Evolutionary conservation across 805 yeast species (phyloP).

Genomic region (Aciculoconidium aculeatum): DNA sequence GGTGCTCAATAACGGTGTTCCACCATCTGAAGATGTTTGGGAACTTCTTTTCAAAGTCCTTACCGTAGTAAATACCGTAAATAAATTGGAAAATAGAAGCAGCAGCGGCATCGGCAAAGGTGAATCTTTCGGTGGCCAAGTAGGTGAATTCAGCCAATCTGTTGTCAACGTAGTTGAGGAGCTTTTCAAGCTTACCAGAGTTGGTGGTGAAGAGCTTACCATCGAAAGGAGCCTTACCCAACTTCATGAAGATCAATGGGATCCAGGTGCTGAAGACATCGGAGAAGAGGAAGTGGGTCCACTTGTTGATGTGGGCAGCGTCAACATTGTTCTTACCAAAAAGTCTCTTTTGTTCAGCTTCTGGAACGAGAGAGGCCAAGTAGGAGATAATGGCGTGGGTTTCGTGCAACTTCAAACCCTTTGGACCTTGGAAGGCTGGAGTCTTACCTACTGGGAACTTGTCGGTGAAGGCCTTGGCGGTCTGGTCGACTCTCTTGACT

Average conservation of each 20-base stretch:
- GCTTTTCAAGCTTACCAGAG: not conserved
- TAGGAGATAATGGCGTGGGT: constrained; percentile 1
- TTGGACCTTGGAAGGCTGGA: not conserved
- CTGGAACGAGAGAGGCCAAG: not conserved
- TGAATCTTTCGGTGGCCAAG: constrained; percentile 1
- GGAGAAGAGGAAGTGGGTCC: not conserved
- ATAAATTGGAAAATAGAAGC: not conserved
- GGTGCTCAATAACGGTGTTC: constrained; percentile 1
- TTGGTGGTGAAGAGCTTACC: not conserved
- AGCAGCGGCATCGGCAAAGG: constrained; percentile 1
- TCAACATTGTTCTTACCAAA: constrained; percentile 1
- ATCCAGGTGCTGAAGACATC: not conserved
- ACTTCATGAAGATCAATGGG: not conserved
- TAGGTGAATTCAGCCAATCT: not conserved
- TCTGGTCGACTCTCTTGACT: not conserved
- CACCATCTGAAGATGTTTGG: constrained; percentile 2
- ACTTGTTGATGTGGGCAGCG: not conserved
- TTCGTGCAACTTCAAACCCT: not conserved
- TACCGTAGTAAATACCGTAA: constrained; percentile 1
- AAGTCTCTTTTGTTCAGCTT: not conserved
- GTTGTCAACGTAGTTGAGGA: not conserved
- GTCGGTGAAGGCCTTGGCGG: not conserved
- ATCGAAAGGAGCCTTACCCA: not conserved
- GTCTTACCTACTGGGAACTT: constrained; percentile 1
- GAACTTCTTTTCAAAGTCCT: constrained; percentile 1